A percentile compares a stretch with the other conserved stretches of the same genome.
Evolutionary conservation across 129 eudicot genomes (phyloP).

Genomic region (Oenanthe sinensis): DNA sequence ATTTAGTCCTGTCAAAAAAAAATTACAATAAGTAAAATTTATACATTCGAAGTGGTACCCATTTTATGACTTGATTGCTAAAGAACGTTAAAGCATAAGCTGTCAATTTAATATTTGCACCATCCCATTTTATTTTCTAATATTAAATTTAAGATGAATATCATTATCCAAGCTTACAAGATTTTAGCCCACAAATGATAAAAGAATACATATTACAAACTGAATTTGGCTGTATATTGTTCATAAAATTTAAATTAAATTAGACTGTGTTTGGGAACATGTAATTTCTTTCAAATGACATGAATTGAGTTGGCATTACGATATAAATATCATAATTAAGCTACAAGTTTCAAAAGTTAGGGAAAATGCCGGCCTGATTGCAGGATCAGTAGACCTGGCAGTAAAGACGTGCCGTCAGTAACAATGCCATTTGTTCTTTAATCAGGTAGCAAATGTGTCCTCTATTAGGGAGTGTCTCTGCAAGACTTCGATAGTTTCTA

Average conservation of each 20-base stretch:
- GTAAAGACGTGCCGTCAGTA: no score
- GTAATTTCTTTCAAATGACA: no score
- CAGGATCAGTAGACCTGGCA: neutral
- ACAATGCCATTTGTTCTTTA: neutral
- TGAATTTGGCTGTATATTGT: neutral
- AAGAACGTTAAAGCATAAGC: no score
- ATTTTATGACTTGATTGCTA: no score
- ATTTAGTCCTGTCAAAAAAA: no score
- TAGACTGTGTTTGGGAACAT: no score
- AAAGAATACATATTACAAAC: neutral
- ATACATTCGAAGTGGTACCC: no score
- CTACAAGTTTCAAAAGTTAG: neutral
- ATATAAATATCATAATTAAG: neutral
- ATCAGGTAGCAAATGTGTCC: conserved; percentile 15
- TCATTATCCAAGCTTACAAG: neutral
- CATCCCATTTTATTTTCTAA: no score
- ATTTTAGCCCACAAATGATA: neutral
- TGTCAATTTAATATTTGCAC: no score
- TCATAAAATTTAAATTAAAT: neutral
- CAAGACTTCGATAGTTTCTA: conserved; percentile 57
- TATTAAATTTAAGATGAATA: no score
- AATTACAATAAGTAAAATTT: no score
- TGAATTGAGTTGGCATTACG: no score
- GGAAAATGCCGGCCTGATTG: neutral
- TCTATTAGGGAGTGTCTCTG: conserved; percentile 47